phyloP scores from a whole-genome alignment of 306 rosid genomes.

The Rosa persica region DNA sequence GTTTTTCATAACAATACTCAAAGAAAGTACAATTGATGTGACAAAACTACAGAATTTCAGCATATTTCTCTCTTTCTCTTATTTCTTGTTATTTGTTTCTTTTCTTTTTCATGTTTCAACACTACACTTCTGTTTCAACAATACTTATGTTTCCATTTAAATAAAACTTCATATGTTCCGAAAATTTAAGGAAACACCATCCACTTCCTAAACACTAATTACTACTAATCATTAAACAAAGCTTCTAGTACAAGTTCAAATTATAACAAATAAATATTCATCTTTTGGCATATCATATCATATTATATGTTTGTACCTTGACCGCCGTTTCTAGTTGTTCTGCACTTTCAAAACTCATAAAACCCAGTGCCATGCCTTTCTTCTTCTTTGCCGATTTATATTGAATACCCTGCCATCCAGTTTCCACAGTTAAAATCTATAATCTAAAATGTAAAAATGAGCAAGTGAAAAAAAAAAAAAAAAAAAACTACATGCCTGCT shows the following conservation, averaged over 20 bases:
- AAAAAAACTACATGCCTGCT: slow-evolving; percentile 44
- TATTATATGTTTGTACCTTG: slow-evolving; percentile 45
- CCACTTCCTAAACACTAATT: background rate
- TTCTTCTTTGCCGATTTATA: slow-evolving; percentile 83
- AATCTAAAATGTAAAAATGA: background rate
- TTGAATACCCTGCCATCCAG: slow-evolving; percentile 46
- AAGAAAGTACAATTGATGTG: no score
- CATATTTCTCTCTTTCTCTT: background rate
- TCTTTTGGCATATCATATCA: no score
- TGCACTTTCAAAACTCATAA: slow-evolving; percentile 60
- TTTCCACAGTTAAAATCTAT: background rate
- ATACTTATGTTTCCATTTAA: background rate
- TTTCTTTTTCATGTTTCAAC: background rate
- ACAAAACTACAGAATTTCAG: background rate
- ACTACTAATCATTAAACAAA: background rate
- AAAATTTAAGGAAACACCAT: background rate
- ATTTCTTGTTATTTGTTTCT: background rate
- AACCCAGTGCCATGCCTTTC: slow-evolving; percentile 78
- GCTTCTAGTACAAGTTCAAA: background rate
- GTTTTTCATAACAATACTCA: background rate
- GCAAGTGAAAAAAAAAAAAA: background rate
- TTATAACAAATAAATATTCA: no score
- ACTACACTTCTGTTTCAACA: background rate
- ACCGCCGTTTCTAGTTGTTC: slow-evolving; percentile 61
- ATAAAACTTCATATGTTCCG: background rate